Percentiles rank a stretch among this genome's conserved stretches.
These are phyloP conservation scores for Solanum hybrid DNA, from an alignment of 305 asterid species.

Conservation along the genomic window DNA sequence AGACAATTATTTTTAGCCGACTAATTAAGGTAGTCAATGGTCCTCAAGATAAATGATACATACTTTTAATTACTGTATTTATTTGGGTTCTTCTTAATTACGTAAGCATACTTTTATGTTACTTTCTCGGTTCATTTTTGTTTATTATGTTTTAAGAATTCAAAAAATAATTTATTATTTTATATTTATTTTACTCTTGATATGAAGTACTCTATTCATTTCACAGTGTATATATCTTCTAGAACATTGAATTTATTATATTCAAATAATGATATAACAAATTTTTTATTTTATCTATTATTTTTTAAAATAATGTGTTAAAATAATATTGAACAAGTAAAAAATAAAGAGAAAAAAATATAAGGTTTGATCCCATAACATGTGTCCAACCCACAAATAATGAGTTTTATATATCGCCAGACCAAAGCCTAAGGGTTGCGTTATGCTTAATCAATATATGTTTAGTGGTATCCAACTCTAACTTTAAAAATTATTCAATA, in stretches of 20 bases:
- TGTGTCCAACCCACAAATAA: not conserved
- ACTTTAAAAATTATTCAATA: too few relatives aligned
- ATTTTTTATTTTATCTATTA: too few relatives aligned
- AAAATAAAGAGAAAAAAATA: too few relatives aligned
- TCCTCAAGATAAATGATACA: slow-evolving; percentile 1
- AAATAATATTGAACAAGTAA: not conserved
- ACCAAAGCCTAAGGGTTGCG: not conserved
- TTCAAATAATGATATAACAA: too few relatives aligned
- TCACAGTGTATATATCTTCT: too few relatives aligned
- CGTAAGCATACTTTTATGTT: not conserved
- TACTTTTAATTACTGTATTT: not conserved
- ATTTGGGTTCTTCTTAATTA: not conserved
- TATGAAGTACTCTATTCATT: not conserved
- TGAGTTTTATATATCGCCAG: not conserved
- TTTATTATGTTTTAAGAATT: too few relatives aligned
- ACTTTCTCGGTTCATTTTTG: not conserved
- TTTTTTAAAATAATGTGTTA: not conserved
- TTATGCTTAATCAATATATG: not conserved
- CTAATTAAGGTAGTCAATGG: slow-evolving; percentile 24
- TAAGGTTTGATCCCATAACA: not conserved
- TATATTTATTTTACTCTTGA: not conserved
- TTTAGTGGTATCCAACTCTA: not conserved
- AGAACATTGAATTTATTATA: too few relatives aligned
- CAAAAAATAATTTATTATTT: too few relatives aligned
- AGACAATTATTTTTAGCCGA: not conserved